These are phyloP conservation scores for Gremmenia infestans DNA, from an alignment of 2,329 filamentous ascomycete species.

Conservation along the genomic window DNA sequence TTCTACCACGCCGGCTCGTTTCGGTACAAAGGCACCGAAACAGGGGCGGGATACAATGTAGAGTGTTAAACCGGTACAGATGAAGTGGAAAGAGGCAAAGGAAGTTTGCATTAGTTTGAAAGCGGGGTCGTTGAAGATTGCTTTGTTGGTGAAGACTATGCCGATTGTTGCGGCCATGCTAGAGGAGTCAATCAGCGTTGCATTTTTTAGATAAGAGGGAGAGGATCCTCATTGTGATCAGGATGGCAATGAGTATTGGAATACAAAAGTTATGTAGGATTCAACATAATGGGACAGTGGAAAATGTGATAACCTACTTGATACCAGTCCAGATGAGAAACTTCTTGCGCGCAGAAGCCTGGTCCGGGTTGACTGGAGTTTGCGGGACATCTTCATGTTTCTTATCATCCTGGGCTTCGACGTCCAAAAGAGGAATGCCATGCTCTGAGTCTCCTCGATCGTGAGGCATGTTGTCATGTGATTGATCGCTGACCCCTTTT, in stretches of 20 bases:
- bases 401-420: background rate
- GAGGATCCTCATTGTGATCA: conserved; percentile 7
- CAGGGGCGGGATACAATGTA: conserved; percentile 19
- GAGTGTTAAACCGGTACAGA: conserved; percentile 25
- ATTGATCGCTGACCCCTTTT: too few relatives aligned
- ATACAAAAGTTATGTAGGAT: too few relatives aligned
- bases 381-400: background rate
- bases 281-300: too few relatives aligned
- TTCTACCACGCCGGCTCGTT: conserved; percentile 22
- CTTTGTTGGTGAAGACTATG: conserved; percentile 28
- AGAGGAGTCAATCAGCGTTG: conserved; percentile 3
- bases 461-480: too few relatives aligned
- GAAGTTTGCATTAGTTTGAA: conserved; percentile 28
- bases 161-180: conserved; percentile 26
- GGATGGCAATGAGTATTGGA: background rate
- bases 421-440: too few relatives aligned
- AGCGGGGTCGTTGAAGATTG: conserved; percentile 25
- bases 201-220: background rate
- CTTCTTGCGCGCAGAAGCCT: background rate
- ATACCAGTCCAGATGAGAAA: conserved; percentile 17
- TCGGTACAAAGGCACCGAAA: conserved; percentile 24
- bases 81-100: conserved; percentile 25
- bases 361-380: background rate
- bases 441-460: too few relatives aligned
- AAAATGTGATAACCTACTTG: too few relatives aligned